A percentile compares a stretch with the other conserved stretches of the same genome.
These are phyloP conservation scores for Schizosaccharomyces osmophilus DNA, from an alignment of 805 yeast species.

Conservation along the genomic window DNA sequence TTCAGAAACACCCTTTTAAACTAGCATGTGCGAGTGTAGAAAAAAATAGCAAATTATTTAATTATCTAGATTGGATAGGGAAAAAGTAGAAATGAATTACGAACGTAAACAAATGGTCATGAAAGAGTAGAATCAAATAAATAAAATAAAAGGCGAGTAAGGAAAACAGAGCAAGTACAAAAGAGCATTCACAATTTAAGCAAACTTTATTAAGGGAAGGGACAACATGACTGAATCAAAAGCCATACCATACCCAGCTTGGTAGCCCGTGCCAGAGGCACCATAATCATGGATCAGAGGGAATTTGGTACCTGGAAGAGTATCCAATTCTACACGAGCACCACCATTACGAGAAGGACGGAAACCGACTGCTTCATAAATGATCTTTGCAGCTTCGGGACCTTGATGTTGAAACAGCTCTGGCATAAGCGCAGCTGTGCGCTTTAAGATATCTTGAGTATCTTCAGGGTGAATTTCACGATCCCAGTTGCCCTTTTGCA, in stretches of 20 bases:
- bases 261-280: slow-evolving; percentile 58
- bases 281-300: slow-evolving; percentile 46
- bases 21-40: too few relatives aligned
- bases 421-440: slow-evolving; percentile 32
- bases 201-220: background rate
- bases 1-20: too few relatives aligned
- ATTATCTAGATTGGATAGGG: too few relatives aligned
- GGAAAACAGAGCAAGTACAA: background rate
- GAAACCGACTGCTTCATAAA: slow-evolving; percentile 47
- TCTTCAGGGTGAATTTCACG: slow-evolving; percentile 33
- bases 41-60: too few relatives aligned
- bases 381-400: slow-evolving; percentile 19
- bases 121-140: too few relatives aligned
- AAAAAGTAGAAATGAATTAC: too few relatives aligned
- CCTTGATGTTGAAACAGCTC: slow-evolving; percentile 14
- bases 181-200: background rate
- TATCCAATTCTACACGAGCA: slow-evolving; percentile 37
- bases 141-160: background rate
- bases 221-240: slow-evolving; percentile 16
- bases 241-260: slow-evolving; percentile 46
- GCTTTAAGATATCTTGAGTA: slow-evolving; percentile 33
- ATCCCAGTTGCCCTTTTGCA: slow-evolving; percentile 39
- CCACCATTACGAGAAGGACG: slow-evolving; percentile 64
- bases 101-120: too few relatives aligned
- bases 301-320: slow-evolving; percentile 14